Evolutionary conservation across 2,329 filamentous ascomycete species (phyloP), one percentile per base, ranked within the genome.

Genomic region (Colletotrichum orchidophilum): DNA sequence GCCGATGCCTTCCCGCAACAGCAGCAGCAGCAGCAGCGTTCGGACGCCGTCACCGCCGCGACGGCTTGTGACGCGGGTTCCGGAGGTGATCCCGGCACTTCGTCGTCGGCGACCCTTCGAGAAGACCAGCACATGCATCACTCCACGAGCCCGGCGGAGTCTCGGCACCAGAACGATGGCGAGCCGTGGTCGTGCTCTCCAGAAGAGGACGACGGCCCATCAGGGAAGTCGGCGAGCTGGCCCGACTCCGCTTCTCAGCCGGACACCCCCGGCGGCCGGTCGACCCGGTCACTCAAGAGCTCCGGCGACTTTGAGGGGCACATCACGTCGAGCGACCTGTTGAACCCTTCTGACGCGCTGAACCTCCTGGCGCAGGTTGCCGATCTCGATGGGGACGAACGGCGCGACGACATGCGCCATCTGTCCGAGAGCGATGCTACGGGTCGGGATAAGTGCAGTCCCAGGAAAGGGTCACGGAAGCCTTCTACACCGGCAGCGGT

Each of bases 321-420:
- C 53, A 82, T 83, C 67, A 81, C 81, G 1, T 80, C 82, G 0
- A 79, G 80, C 0, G 82, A 84, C 70, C 76, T 84, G 1, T 74
- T 83, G 39, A 83, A 83, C 21, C 82, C 82, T 2, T 83, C 82
- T 1, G 82, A 84, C 62, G 82, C 82, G 0, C 74, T 84, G 55
- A 80, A 83, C 63, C 71, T 84, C 21, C 72, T 84, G 27, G 82
- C 81, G 31, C 82, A 83, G 65, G 82, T 83, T 5, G 82, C 82
- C 42, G 80, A 83, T 52, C 75, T 83, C 55, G 80, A 82, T 7
- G 76, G 77, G 12, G 60, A 63, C 5, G 49, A 63, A 1, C 12
- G 46, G 8, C 49, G 76, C 13, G 70, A 68, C 15, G 74, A 73
- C 12, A 29, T 66, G n/a, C 63, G 5, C 26, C 72, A 64, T n/a